A percentile compares a stretch with the other conserved stretches of the same genome.
Conservation (phyloP, 257 asterid genomes). For the Fraxinus cuspidata region DNA sequence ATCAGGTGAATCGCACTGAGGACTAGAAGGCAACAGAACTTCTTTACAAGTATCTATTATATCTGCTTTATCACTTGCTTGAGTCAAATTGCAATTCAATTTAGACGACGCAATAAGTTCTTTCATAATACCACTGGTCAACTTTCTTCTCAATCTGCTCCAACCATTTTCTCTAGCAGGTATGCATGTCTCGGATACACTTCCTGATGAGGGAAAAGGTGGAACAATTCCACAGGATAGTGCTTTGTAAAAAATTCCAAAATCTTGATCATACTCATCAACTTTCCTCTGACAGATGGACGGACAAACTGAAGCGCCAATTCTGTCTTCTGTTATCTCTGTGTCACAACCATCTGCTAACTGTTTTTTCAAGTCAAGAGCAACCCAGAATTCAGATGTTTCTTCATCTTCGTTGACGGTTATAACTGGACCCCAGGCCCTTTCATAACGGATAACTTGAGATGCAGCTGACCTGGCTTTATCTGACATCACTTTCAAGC, state of each 20-base stretch:
- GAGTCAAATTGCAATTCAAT: conserved; percentile 27
- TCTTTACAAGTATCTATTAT: conserved; percentile 30
- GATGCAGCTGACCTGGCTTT: conserved; percentile 70
- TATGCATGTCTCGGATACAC: conserved; percentile 57
- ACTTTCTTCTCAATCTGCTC: conserved; percentile 66
- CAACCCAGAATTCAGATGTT: conserved; percentile 74
- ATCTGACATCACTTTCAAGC: conserved; percentile 62
- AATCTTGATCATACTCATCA: conserved; percentile 69
- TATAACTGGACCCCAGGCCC: conserved; percentile 60
- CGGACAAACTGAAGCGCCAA: conserved; percentile 4
- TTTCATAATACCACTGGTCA: conserved; percentile 48
- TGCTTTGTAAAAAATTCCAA: conserved; percentile 63
- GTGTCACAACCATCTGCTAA: conserved; percentile 26
- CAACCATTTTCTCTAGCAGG: conserved; percentile 77
- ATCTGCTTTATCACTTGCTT: conserved; percentile 30
- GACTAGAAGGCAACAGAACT: conserved; percentile 43
- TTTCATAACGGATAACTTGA: conserved; percentile 80
- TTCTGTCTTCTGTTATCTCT: background rate
- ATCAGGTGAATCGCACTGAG: conserved; percentile 44
- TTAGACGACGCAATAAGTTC: conserved; percentile 48
- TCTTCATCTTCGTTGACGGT: conserved; percentile 69
- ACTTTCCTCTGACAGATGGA: conserved; percentile 43
- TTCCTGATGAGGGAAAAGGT: conserved; percentile 53
- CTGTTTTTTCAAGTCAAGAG: conserved; percentile 30
- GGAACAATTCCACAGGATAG: conserved; percentile 80